A percentile compares a stretch with the other conserved stretches of the same genome.
These are phyloP conservation scores for Eucalyptus rudis DNA, from an alignment of 345 rosid species.

Conservation along the genomic window DNA sequence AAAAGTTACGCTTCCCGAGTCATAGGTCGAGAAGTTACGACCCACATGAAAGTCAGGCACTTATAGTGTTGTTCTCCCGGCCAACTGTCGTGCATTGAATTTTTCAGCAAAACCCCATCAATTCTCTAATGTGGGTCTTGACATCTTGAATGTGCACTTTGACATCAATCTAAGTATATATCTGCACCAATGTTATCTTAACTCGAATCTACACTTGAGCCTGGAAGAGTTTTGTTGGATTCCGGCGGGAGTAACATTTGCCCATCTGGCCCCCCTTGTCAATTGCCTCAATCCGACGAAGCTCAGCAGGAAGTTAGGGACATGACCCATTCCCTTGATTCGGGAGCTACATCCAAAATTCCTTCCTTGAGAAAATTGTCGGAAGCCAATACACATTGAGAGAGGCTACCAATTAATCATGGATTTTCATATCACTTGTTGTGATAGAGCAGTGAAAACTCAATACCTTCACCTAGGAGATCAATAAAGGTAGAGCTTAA, in stretches of 20 bases:
- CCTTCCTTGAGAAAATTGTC: not conserved
- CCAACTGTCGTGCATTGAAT: accelerated
- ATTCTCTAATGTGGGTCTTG: accelerated
- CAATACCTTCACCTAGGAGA: not conserved
- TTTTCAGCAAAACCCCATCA: accelerated
- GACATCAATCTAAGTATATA: not conserved
- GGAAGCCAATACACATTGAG: not conserved
- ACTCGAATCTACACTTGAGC: accelerated
- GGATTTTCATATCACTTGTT: not conserved
- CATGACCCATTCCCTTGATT: not conserved
- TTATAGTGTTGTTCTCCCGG: accelerated
- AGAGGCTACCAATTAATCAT: not conserved
- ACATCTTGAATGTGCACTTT: accelerated
- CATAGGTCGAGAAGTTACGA: no score
- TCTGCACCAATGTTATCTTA: accelerated
- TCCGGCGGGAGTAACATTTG: not conserved
- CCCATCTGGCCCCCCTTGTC: not conserved
- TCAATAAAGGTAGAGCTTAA: accelerated
- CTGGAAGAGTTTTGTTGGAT: not conserved
- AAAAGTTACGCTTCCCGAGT: accelerated
- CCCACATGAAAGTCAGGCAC: no score
- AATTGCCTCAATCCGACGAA: accelerated
- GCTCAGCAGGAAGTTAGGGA: accelerated
- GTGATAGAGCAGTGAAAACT: accelerated
- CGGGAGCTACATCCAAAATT: not conserved